Percentiles rank a stretch among this genome's conserved stretches.
Conservation (phyloP, 1,284 basidiomycete species). For the Ganoderma multipileum region DNA sequence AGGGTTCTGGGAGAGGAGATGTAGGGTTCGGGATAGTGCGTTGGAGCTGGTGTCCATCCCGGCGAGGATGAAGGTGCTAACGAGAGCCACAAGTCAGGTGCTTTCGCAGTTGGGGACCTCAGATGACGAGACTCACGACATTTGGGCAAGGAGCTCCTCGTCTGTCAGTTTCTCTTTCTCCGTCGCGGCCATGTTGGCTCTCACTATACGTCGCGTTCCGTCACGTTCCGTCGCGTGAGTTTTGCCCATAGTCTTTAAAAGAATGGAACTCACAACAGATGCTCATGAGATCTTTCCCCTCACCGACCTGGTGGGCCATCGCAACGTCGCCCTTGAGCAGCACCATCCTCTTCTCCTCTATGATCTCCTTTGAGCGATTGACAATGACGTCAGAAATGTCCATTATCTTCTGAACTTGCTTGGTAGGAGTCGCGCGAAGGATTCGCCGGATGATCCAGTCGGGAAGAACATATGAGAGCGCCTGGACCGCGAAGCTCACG, state of each 20-base stretch:
- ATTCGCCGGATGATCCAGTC: neutral
- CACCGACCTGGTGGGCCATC: conserved; percentile 30
- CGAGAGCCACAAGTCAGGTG: neutral
- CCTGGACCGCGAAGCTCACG: neutral
- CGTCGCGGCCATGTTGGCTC: conserved; percentile 6
- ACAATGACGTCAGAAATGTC: conserved; percentile 23
- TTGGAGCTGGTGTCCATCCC: conserved; percentile 16
- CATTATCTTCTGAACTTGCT: neutral
- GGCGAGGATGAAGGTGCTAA: conserved; percentile 21
- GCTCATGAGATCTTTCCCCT: conserved; percentile 40
- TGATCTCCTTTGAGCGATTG: conserved; percentile 16
- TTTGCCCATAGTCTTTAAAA: too few relatives aligned
- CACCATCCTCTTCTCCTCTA: conserved; percentile 25
- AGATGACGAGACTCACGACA: conserved; percentile 1
- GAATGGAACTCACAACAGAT: conserved; percentile 32
- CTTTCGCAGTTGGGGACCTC: too few relatives aligned
- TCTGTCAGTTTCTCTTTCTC: conserved; percentile 4
- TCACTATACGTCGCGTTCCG: neutral
- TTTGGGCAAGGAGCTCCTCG: conserved; percentile 11
- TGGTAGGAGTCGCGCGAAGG: neutral
- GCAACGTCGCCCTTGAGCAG: conserved; percentile 30
- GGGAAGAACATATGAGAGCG: neutral
- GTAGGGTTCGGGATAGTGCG: conserved; percentile 14
- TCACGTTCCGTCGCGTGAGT: neutral
- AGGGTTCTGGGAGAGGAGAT: conserved; percentile 13